Evolutionary conservation across 2,329 filamentous ascomycete genomes (phyloP), one percentile per base, ranked within the genome.

Genomic region (Epichloe coenophiala): DNA sequence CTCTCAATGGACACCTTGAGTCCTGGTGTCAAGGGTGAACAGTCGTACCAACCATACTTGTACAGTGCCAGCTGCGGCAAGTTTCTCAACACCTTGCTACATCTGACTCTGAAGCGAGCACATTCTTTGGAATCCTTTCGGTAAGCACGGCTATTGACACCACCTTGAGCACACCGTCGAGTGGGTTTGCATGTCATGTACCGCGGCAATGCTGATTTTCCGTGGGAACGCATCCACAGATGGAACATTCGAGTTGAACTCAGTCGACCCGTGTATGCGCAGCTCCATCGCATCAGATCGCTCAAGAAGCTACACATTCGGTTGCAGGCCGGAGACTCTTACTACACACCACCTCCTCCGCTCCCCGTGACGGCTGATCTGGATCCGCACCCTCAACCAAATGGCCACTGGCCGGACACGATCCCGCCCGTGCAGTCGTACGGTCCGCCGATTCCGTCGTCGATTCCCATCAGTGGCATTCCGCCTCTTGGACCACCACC

Each of bases 241-340:
- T 84, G 80, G 80, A 80, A 83, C 59, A 76, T 83, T 49, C 73
- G 78, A 6, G 74, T 84, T 50, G 80, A 83, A 60, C 69, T 84
- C 9, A 80, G 74, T 59, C 69, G 76, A 5, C 72, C 71, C 1
- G 72, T 83, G 4, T 83, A 79, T 63, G 70, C 70, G 51, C 71
- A 72, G 36, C 66, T 84, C 11, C 79, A 81, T 59, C 63, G 69
- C 36, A 76, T 81, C 51, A 53, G 65, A 17, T 68, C 72, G 6
- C 67, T 84, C 31, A 70, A 71, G 50, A 65, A 75, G 53, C 58
- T 84, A 12, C 76, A 80, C 55, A 59, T 84, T 42, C 75, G 80
- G 50, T 70, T 83, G 63, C 80, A 82, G 53, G 67, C 69, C 4
- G 79, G 78, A 2, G 68, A 70, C 2, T 80, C 79, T 0, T 68